Evolutionary conservation across 1,284 basidiomycete species (phyloP), one percentile per base, ranked within the genome.

Genomic region (Ustilago xerochloae): DNA sequence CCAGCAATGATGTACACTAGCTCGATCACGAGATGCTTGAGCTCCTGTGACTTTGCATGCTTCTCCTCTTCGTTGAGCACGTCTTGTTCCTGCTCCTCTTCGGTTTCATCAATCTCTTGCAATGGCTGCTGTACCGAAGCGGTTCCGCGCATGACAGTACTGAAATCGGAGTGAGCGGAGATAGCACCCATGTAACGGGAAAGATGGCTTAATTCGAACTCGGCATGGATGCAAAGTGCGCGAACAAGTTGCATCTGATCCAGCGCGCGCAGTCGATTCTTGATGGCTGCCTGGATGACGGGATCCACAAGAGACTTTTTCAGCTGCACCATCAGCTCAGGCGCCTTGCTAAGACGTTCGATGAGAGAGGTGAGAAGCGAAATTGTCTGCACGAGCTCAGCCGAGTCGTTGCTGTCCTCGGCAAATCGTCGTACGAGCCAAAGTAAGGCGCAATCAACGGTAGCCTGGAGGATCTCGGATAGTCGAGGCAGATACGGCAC

Each of bases 301-400:
- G 92, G 90, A 65, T 97, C 94, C 0, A 89, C 90, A 7, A 91
- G 84, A 71, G 91, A 88, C 1, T 87, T 74, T 68, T 90, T 91
- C 35, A 90, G 84, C 43, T 66, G 63, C n/a, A 76, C 20, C 5
- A 41, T 15, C 6, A 63, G n/a, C 2, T 35, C 10, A 0, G 41
- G 8, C 32, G 50, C 43, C 18, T 18, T 38, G n/a, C 24, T 28
- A 32, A 47, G 12, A 28, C 53, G 38, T 18, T 70, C 39, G 1
- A 79, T 10, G 4, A 77, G 57, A 6, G 38, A 24, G 7, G 57
- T 56, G 49, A 80, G 65, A 0, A 57, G n/a, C 6, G 16, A 29
- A 46, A 76, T 69, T 15, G 60, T 45, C 12, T 53, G 54, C 10
- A 75, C 61, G 18, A 76, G 74, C 15, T 54, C 57, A 13, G 8